Conservation (phyloP, 257 asterid species). For the Scutellaria minor region DNA sequence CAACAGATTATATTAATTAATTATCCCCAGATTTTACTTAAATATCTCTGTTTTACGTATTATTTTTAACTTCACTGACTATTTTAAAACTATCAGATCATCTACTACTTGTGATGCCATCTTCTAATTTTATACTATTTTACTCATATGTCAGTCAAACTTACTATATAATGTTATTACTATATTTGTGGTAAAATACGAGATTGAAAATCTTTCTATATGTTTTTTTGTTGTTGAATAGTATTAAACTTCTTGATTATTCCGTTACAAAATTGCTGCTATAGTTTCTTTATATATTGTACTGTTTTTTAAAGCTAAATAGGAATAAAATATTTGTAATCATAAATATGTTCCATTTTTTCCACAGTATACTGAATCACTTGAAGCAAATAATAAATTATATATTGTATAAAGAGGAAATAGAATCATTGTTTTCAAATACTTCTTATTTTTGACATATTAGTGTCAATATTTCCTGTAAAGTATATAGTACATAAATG, state of each 20-base stretch:
- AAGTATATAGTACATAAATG: no score
- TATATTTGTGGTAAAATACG: no score
- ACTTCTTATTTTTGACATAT: no score
- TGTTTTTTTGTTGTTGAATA: neutral
- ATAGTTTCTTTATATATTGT: neutral
- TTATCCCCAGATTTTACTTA: neutral
- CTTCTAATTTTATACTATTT: neutral
- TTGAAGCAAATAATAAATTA: neutral
- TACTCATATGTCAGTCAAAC: neutral
- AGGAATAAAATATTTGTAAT: slow-evolving; percentile 13
- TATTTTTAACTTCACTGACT: neutral
- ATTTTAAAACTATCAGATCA: neutral
- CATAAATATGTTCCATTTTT: neutral
- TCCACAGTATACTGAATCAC: neutral
- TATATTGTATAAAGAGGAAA: no score
- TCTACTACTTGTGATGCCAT: no score
- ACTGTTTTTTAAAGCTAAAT: neutral
- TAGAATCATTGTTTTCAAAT: no score
- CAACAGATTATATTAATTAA: no score
- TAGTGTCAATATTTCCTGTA: no score
- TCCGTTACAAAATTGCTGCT: slow-evolving; percentile 20
- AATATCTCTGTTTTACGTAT: neutral
- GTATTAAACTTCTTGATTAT: neutral
- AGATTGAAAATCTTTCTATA: neutral
- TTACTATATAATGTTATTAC: neutral